Conservation (phyloP, 352 stramenopile species). For the Hyaloperonospora brassicae region DNA sequence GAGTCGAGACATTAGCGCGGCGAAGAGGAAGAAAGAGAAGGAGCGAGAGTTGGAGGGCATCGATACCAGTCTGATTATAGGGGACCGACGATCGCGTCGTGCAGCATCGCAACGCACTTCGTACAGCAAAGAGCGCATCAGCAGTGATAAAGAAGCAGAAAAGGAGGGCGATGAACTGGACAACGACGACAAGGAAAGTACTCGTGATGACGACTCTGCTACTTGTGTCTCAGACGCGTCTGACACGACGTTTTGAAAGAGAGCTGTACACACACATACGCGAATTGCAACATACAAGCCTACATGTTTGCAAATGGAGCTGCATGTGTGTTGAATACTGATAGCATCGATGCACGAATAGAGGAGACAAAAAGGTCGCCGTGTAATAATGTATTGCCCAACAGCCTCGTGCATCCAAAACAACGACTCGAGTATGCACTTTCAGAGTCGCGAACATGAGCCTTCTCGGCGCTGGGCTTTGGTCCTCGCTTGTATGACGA, state of each 20-base stretch:
- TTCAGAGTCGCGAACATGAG: too few species aligned
- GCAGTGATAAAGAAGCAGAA: conserved; percentile 16
- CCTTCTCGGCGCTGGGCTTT: too few species aligned
- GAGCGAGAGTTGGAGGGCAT: conserved; percentile 77
- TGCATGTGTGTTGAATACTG: too few species aligned
- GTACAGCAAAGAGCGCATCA: conserved; percentile 29
- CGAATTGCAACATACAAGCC: too few species aligned
- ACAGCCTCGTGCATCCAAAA: too few species aligned
- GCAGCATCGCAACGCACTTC: conserved; percentile 21
- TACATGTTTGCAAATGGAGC: too few species aligned
- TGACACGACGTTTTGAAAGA: conserved; percentile 31
- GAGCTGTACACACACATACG: background rate
- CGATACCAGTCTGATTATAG: conserved; percentile 73
- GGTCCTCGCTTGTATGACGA: too few species aligned
- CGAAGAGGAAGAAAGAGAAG: conserved; percentile 60
- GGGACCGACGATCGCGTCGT: conserved; percentile 26
- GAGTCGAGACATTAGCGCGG: conserved; percentile 51
- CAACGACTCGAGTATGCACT: too few species aligned
- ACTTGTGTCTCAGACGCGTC: conserved; percentile 31
- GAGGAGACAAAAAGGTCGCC: too few species aligned
- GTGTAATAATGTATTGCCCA: too few species aligned
- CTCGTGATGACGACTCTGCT: conserved; percentile 4
- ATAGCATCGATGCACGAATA: background rate
- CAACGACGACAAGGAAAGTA: conserved; percentile 17
- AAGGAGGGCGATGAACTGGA: conserved; percentile 21